These are phyloP conservation scores for Erodium texanum DNA, from an alignment of 441 rosid genomes.

Conservation along the genomic window DNA sequence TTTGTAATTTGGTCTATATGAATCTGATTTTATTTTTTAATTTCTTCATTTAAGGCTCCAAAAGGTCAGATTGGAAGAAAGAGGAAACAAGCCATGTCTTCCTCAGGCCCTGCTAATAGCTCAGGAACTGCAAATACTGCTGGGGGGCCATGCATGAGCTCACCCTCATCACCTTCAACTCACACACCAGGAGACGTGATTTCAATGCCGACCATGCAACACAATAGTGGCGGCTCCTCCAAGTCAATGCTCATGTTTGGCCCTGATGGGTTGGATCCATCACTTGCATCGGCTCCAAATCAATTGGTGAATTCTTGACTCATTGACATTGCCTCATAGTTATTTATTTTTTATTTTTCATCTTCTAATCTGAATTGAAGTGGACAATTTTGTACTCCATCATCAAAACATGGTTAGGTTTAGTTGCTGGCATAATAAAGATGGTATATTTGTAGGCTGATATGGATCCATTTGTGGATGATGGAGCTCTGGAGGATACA, in stretches of 20 bases:
- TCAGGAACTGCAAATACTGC: conserved; percentile 77
- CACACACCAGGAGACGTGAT: conserved; percentile 84
- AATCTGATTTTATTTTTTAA: conserved; percentile 9
- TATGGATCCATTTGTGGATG: conserved; percentile 71
- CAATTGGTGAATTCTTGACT: conserved; percentile 53
- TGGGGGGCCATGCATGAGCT: conserved; percentile 77
- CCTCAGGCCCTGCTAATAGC: conserved; percentile 81
- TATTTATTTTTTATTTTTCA: neutral
- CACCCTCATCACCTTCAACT: conserved; percentile 81
- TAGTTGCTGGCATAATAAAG: conserved; percentile 38
- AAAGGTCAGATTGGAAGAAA: conserved; percentile 71
- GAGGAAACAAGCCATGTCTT: conserved; percentile 74
- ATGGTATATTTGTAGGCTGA: conserved; percentile 81
- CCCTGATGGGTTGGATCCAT: conserved; percentile 50
- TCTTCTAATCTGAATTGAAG: no score
- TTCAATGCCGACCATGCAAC: conserved; percentile 70
- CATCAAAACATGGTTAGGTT: neutral
- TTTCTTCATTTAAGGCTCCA: conserved; percentile 41
- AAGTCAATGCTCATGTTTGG: conserved; percentile 60
- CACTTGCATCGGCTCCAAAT: conserved; percentile 70
- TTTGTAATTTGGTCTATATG: neutral
- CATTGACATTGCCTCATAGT: neutral
- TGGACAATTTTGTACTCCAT: neutral
- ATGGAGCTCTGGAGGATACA: conserved; percentile 72
- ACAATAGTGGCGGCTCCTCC: conserved; percentile 58